Conservation (phyloP, 345 rosid species). For the Eucalyptus regnans region DNA sequence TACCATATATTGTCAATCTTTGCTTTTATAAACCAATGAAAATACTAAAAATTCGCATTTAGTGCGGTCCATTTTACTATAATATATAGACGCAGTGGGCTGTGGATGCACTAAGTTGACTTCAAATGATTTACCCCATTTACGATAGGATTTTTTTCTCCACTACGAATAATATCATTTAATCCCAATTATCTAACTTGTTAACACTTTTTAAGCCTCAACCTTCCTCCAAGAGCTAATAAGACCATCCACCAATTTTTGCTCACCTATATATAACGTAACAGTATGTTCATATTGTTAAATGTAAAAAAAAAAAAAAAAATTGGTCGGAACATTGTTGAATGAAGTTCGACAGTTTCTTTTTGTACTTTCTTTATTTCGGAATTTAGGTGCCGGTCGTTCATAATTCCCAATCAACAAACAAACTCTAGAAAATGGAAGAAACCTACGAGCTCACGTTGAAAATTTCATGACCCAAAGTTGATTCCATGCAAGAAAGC, state of each 20-base stretch:
- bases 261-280: neutral
- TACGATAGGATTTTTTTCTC: neutral
- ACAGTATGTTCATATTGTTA: neutral
- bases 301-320: too few species aligned
- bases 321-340: neutral
- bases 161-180: neutral
- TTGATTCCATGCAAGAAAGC: neutral
- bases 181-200: neutral
- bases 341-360: neutral
- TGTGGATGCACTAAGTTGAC: neutral
- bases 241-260: neutral
- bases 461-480: neutral
- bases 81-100: neutral
- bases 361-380: neutral
- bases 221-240: neutral
- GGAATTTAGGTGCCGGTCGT: neutral
- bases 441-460: neutral
- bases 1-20: neutral
- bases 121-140: neutral
- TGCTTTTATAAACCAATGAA: neutral
- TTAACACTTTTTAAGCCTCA: neutral
- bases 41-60: neutral
- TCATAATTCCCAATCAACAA: neutral
- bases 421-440: neutral
- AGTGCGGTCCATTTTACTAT: neutral